Percentiles rank a stretch among this genome's conserved stretches.
Evolutionary conservation across 2,329 filamentous ascomycete species (phyloP).

Genomic region (Falciphora oryzae): DNA sequence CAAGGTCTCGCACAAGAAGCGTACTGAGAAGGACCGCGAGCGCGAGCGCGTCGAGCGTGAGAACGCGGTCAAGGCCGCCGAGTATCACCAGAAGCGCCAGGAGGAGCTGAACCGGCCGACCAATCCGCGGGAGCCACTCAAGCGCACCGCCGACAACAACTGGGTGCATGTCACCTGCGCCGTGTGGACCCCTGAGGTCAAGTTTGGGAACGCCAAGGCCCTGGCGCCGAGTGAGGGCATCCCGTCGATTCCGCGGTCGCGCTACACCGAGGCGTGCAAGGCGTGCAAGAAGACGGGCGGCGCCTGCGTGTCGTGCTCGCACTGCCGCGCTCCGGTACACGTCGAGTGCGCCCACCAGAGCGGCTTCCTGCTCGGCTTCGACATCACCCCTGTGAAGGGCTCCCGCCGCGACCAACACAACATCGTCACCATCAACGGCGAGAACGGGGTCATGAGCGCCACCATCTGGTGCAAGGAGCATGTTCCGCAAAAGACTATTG

Average conservation of each 20-base stretch:
- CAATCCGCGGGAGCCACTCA: conserved; percentile 83
- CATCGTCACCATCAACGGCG: conserved; percentile 73
- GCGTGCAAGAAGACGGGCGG: conserved; percentile 69
- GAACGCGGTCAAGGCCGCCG: conserved; percentile 68
- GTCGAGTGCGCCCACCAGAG: conserved; percentile 84
- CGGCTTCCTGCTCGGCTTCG: conserved; percentile 81
- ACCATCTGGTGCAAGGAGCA: conserved; percentile 92
- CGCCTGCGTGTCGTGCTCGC: conserved; percentile 79
- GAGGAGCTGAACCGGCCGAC: conserved; percentile 76
- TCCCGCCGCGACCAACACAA: conserved; percentile 76
- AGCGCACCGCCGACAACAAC: conserved; percentile 92
- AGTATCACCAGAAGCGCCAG: conserved; percentile 79
- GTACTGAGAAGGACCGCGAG: conserved; percentile 80
- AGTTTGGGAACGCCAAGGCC: conserved; percentile 78
- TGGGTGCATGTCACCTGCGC: conserved; percentile 97
- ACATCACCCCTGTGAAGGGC: conserved; percentile 83
- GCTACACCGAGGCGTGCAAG: conserved; percentile 75
- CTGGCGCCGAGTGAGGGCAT: conserved; percentile 88
- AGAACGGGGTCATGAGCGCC: conserved; percentile 78
- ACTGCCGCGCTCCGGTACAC: conserved; percentile 68
- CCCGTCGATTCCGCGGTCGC: conserved; percentile 66
- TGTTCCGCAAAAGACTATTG: conserved; percentile 59
- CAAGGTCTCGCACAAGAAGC: conserved; percentile 79
- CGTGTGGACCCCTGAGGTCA: conserved; percentile 85
- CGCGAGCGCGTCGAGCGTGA: conserved; percentile 83